Evolutionary conservation across 208 protist species (phyloP).

Genomic region (Crithidia brevicula): DNA sequence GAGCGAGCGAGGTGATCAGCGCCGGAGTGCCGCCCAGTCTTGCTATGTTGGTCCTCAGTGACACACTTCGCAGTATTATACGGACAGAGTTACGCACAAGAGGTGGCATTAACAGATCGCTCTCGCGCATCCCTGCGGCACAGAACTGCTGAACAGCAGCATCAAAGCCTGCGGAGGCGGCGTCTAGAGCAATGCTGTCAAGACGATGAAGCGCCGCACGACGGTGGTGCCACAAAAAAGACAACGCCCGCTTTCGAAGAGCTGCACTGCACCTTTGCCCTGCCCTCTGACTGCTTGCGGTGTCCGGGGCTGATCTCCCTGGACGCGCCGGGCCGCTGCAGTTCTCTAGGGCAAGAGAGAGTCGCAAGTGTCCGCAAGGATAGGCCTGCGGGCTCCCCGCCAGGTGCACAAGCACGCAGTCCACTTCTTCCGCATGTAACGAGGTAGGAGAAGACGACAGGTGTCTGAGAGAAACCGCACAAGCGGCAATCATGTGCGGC

Average conservation of each 20-base stretch:
- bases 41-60: not conserved
- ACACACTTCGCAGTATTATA: not conserved
- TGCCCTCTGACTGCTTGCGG: no score
- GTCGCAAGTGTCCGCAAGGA: not conserved
- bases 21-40: not conserved
- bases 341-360: not conserved
- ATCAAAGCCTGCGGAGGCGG: not conserved
- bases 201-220: conserved; percentile 14
- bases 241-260: conserved; percentile 1
- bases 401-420: conserved; percentile 2
- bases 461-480: not conserved
- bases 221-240: conserved; percentile 14
- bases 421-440: not conserved
- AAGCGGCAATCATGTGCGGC: not conserved
- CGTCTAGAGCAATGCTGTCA: conserved; percentile 6
- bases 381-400: conserved; percentile 8
- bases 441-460: not conserved
- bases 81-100: not conserved
- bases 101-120: not conserved
- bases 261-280: not conserved
- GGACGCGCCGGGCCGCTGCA: no score
- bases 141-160: not conserved
- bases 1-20: not conserved
- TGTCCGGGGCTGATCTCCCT: no score
- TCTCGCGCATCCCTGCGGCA: not conserved